phyloP scores from a whole-genome alignment of 176 grass and related monocot genomes.

The Oryza glumipatula region DNA sequence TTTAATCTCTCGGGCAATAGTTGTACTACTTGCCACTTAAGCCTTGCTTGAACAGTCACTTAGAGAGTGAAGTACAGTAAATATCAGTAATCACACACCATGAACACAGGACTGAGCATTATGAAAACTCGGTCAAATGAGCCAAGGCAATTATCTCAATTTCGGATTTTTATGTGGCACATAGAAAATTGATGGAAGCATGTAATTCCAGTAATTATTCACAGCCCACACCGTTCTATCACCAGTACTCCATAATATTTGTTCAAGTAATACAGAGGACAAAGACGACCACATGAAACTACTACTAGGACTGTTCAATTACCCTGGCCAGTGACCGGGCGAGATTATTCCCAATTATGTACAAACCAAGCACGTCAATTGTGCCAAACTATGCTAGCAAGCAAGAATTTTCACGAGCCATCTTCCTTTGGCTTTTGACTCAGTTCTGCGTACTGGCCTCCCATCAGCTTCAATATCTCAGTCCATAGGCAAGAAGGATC shows the following conservation, averaged over 20 bases:
- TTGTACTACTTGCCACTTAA: constrained; percentile 1
- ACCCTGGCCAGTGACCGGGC: not conserved
- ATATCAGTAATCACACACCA: not conserved
- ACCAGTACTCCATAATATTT: constrained; percentile 20
- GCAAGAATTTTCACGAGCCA: not conserved
- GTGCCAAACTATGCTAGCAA: not conserved
- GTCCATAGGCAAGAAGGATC: constrained; percentile 66
- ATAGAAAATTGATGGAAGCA: not conserved
- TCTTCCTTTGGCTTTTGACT: constrained; percentile 81
- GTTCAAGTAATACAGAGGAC: not conserved
- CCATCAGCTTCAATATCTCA: constrained; percentile 84
- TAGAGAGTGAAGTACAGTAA: not conserved
- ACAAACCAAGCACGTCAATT: constrained; percentile 23
- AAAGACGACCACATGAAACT: not conserved
- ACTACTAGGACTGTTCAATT: not conserved
- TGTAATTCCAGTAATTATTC: not conserved
- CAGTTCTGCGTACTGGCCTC: constrained; percentile 77
- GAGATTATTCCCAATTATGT: constrained; percentile 46
- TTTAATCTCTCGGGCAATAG: not conserved
- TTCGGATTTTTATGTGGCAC: not conserved
- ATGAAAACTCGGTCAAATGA: not conserved
- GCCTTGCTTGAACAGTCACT: not conserved
- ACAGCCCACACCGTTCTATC: not conserved
- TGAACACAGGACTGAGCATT: not conserved
- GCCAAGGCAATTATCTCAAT: not conserved